Evolutionary conservation across 768 basidiomycete genomes (phyloP), one percentile per base, ranked within the genome.

Genomic region (Phylloporus sp.): DNA sequence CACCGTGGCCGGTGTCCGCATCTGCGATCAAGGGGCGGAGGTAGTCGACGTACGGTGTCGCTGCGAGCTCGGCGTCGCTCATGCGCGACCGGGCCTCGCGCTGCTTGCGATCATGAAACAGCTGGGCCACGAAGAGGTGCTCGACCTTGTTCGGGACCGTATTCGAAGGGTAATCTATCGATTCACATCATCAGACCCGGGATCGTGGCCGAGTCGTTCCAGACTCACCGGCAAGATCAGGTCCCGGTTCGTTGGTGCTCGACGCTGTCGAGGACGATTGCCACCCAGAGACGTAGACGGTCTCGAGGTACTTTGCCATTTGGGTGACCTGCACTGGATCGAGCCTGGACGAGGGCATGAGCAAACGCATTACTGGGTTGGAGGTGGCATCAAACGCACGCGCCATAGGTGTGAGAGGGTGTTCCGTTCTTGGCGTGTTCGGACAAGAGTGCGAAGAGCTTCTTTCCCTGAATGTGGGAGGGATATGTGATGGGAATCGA

Each of bases 81-180:
- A 94, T 64, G 52, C 61, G 72, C 1, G 85, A 80, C 20, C 91
- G 86, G 7, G 73, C 79, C 63, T 92, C 88, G 44, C 81, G 84
- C 66, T 98, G 95, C 69, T 96, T 98, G 54, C 95, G 86, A 71
- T 99, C 96, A 66, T 99, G 96, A 83, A 98, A 98, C 34, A 98
- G 82, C 65, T 98, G 96, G 0, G 96, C 95, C 77, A 86, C 80
- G 80, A 98, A 98, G 43, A 98, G 77, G 54, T 98, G 96, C 66
- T 97, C 91, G 53, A 98, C 96, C 76, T 97, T 97, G 77, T 90
- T 91, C 3, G 96, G 96, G 1, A 98, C 95, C 18, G 96, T 98
- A 74, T 98, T 97, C 40, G 89, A 95, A 2, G 96, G 96, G 70
- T 98, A 97, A 67, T 97, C 94, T 91, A 48, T 0, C 18, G 34